Conservation (phyloP, 1,284 basidiomycete species). For the Macrocybe sp. region DNA sequence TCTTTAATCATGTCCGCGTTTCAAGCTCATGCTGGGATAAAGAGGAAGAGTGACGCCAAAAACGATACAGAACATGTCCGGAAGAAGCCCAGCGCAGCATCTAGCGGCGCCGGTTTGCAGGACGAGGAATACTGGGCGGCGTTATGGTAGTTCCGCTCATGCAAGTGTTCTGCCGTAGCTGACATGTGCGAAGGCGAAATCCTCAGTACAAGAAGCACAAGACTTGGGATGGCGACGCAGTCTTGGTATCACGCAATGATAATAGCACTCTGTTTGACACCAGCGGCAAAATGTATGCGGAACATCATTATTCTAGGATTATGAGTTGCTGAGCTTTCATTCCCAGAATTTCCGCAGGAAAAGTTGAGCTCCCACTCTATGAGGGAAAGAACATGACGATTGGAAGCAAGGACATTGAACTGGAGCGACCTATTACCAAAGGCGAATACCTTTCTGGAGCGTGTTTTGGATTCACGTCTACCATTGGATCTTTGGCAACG, state of each 20-base stretch:
- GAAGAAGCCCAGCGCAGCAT: constrained; percentile 24
- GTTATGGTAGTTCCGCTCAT: constrained; percentile 46
- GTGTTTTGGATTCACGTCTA: constrained; percentile 44
- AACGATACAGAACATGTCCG: constrained; percentile 14
- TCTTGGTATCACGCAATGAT: constrained; percentile 48
- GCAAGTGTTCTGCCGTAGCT: too few relatives aligned
- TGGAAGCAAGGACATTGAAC: constrained; percentile 65
- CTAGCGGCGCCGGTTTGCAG: constrained; percentile 3
- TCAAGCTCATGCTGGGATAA: constrained; percentile 19
- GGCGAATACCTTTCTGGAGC: constrained; percentile 59
- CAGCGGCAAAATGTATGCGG: constrained; percentile 56
- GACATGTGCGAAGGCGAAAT: constrained; percentile 48
- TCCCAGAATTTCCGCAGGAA: constrained; percentile 37
- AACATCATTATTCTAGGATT: constrained; percentile 1
- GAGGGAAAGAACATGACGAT: constrained; percentile 56
- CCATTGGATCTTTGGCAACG: constrained; percentile 13
- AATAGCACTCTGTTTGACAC: constrained; percentile 54
- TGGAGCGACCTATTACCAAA: constrained; percentile 54
- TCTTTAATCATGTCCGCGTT: constrained; percentile 30
- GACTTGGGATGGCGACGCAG: constrained; percentile 85
- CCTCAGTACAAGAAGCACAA: constrained; percentile 86
- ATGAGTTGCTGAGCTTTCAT: constrained; percentile 3
- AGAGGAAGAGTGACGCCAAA: constrained; percentile 24
- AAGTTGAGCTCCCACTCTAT: constrained; percentile 30
- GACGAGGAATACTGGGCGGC: constrained; percentile 59